A percentile compares a stretch with the other conserved stretches of the same genome.
These are phyloP conservation scores for Capillidium rhysosporum DNA, from an alignment of 371 early-diverging fungal species.

Conservation along the genomic window DNA sequence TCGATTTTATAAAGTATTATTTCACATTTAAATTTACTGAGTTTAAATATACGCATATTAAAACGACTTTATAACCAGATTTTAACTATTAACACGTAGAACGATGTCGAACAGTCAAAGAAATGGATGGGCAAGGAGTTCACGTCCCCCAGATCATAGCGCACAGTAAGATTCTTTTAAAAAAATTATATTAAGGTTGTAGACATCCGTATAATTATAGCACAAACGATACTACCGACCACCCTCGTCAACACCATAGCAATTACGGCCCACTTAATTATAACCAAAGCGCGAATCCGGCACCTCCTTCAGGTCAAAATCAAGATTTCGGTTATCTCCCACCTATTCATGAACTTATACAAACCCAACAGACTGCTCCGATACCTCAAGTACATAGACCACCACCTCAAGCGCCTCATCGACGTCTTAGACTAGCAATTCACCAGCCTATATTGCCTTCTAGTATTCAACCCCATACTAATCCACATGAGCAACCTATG, in stretches of 20 bases:
- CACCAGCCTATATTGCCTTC: constrained; percentile 3
- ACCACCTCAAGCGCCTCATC: neutral
- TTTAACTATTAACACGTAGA: neutral
- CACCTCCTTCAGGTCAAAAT: too few species aligned
- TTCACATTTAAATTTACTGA: too few species aligned
- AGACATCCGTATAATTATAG: neutral
- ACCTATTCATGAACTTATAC: neutral
- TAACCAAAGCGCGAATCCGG: too few species aligned
- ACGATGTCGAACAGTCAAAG: constrained; percentile 4
- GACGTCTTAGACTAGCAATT: neutral
- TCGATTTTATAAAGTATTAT: too few species aligned
- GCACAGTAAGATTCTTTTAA: neutral
- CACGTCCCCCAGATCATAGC: neutral
- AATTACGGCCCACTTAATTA: too few species aligned
- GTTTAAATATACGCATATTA: too few species aligned
- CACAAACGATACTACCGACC: neutral
- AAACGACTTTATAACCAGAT: too few species aligned
- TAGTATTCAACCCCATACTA: neutral
- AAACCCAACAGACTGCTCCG: neutral
- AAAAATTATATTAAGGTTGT: neutral
- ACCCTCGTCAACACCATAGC: neutral
- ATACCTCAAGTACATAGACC: neutral
- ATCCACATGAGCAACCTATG: neutral
- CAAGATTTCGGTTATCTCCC: too few species aligned
- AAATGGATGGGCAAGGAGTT: neutral